Evolutionary conservation across 192 early-diverging fungal species (phyloP), one percentile per base, ranked within the genome.

Genomic region (Backusella psychrophila): DNA sequence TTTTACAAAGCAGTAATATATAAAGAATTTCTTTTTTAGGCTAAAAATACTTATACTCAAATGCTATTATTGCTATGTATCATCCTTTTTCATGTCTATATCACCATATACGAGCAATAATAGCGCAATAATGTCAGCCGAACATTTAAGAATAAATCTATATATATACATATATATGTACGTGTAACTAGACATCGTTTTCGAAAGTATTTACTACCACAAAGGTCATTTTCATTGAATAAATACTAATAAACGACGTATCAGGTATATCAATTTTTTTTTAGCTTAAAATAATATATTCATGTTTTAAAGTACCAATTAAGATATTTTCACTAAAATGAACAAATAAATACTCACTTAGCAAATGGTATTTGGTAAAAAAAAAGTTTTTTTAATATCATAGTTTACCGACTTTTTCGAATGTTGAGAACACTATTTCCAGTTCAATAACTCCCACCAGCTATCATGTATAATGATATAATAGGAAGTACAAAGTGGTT

Each of bases 91-190:
- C 12, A 63, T 63, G 8, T 29, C 12, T 23, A 26, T 63, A 29
- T 63, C 12, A 29, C 21, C 8, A 63, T 63, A 23, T 29, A 29
- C 0, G 12, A 63, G 26, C 21, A 29, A 3, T 56, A 56, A 21
- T 56, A 56, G 6, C 1, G n/a, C 9, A 11, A 9, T 26, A 29
- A 11, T 63, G n/a, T 26, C 56, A 63, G 56, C 12, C 26, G 26
- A 29, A 29, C 56, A 63, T 29, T 63, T 63, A 63, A 63, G 26
- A 29, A 63, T 63, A 4, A 29, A 29, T 63, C 23, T 63, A 23
- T 63, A 63, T 63, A 63, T 63, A 53, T 53, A 53, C n/a, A 56
- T 56, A 63, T 63, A 29, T 29, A 63, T 49, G 46, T 49, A 49
- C 23, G 56, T 63, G 23, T 23, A 26, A 63, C 56, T 63, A 63